Evolutionary conservation across 176 grass and related monocot species (phyloP).

Genomic region (Thalia dealbata): DNA sequence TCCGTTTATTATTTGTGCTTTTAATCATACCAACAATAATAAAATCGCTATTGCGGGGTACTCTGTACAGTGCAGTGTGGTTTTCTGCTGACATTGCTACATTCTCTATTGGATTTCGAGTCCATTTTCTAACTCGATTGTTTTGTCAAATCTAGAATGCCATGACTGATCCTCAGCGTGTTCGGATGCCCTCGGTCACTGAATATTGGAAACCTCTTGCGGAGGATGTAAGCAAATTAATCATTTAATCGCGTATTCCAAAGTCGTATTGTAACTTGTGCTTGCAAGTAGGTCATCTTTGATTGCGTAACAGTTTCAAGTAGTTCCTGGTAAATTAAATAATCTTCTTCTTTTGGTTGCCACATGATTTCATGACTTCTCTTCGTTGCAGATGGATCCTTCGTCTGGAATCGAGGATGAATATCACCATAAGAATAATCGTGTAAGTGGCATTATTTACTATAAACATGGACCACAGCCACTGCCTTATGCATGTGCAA

Average conservation of each 20-base stretch:
- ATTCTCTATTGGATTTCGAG: background rate
- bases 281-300: background rate
- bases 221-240: slow-evolving; percentile 61
- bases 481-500: background rate
- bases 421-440: slow-evolving; percentile 89
- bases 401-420: slow-evolving; percentile 81
- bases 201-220: slow-evolving; percentile 97
- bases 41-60: too few species aligned
- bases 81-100: background rate
- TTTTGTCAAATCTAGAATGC: slow-evolving; percentile 47
- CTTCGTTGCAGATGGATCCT: slow-evolving; percentile 67
- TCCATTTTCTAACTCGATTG: slow-evolving; percentile 12
- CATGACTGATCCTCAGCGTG: slow-evolving; percentile 60
- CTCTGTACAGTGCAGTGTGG: too few species aligned
- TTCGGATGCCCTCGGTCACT: slow-evolving; percentile 59
- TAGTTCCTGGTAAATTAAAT: background rate
- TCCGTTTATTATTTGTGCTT: slow-evolving; percentile 8
- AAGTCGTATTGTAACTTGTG: background rate
- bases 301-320: background rate
- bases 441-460: slow-evolving; percentile 37
- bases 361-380: slow-evolving; percentile 3
- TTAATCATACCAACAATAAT: background rate
- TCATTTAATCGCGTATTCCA: background rate
- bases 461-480: background rate
- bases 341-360: background rate